These are phyloP conservation scores for Gaertneriomyces semiglobifer DNA, from an alignment of 192 early-diverging fungal genomes.

Conservation along the genomic window DNA sequence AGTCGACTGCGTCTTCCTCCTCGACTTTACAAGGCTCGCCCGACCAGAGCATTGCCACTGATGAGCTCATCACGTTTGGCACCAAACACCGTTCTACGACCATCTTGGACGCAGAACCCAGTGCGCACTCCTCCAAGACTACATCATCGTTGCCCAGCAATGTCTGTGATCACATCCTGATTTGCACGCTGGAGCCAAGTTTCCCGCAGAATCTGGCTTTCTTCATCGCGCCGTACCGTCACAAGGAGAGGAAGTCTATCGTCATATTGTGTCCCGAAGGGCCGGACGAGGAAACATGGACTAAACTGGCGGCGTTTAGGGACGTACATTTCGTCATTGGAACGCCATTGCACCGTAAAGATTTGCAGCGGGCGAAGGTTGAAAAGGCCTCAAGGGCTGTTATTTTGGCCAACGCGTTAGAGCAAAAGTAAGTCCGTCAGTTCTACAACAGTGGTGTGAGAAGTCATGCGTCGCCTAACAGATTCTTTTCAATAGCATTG, in stretches of 20 bases:
- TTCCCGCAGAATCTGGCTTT: constrained; percentile 67
- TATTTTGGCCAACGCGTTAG: constrained; percentile 48
- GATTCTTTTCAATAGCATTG: constrained; percentile 13
- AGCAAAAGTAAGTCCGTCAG: constrained; percentile 2
- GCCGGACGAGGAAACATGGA: constrained; percentile 38
- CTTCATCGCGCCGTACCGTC: constrained; percentile 64
- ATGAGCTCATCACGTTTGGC: constrained; percentile 14
- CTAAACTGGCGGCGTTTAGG: constrained; percentile 47
- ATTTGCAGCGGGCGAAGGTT: constrained; percentile 58
- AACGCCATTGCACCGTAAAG: constrained; percentile 53
- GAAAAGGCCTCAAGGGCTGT: constrained; percentile 52
- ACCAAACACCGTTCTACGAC: background rate
- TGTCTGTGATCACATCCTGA: constrained; percentile 56
- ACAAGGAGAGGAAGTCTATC: constrained; percentile 51
- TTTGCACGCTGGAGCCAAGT: constrained; percentile 54
- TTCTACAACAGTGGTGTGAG: background rate
- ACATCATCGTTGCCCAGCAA: constrained; percentile 23
- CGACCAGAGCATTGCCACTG: background rate
- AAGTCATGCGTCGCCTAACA: background rate
- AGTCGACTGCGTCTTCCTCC: background rate
- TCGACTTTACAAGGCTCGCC: background rate
- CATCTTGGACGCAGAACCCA: constrained; percentile 11
- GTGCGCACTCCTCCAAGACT: background rate
- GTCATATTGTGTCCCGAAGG: constrained; percentile 56
- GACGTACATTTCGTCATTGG: constrained; percentile 56